These are phyloP conservation scores for Dacryopinax primogenitus DNA, from an alignment of 768 basidiomycete species.

Conservation along the genomic window DNA sequence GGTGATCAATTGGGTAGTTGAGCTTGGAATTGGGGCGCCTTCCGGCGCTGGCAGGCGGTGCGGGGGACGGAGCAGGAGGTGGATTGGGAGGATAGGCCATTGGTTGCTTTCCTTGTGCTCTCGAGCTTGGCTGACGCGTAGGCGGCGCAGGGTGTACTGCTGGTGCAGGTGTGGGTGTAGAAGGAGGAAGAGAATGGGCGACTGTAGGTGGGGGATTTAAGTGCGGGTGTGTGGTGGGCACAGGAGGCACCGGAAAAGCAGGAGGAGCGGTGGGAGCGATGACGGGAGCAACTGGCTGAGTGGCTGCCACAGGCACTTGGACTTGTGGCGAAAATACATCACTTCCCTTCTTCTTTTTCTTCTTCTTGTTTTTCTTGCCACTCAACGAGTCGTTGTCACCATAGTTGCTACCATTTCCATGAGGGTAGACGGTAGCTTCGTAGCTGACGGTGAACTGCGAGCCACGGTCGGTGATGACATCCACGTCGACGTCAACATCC, in stretches of 20 bases:
- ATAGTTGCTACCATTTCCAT: neutral
- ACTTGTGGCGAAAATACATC: conserved; percentile 20
- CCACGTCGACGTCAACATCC: conserved; percentile 19
- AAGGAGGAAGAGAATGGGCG: conserved; percentile 19
- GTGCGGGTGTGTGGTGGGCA: conserved; percentile 26
- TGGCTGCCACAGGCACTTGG: conserved; percentile 13
- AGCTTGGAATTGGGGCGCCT: conserved; percentile 19
- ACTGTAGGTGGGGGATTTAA: conserved; percentile 13
- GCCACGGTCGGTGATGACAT: conserved; percentile 10
- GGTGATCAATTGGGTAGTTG: conserved; percentile 23
- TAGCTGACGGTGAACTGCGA: conserved; percentile 15
- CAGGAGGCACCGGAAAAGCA: conserved; percentile 17
- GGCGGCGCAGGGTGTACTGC: conserved; percentile 27
- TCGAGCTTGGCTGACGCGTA: conserved; percentile 52
- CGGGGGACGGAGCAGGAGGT: conserved; percentile 24
- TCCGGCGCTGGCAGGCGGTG: conserved; percentile 25
- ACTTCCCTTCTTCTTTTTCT: conserved; percentile 41
- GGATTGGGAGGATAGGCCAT: conserved; percentile 53
- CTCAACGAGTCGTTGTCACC: neutral
- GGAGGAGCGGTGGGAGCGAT: conserved; percentile 25
- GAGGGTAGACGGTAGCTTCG: conserved; percentile 14
- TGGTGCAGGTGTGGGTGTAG: conserved; percentile 25
- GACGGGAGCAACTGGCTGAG: conserved; percentile 22
- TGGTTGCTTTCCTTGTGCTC: conserved; percentile 85
- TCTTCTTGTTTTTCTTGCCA: conserved; percentile 30